Evolutionary conservation across 768 basidiomycete genomes (phyloP), one percentile per base, ranked within the genome.

Genomic region (Clathrus columnatus): DNA sequence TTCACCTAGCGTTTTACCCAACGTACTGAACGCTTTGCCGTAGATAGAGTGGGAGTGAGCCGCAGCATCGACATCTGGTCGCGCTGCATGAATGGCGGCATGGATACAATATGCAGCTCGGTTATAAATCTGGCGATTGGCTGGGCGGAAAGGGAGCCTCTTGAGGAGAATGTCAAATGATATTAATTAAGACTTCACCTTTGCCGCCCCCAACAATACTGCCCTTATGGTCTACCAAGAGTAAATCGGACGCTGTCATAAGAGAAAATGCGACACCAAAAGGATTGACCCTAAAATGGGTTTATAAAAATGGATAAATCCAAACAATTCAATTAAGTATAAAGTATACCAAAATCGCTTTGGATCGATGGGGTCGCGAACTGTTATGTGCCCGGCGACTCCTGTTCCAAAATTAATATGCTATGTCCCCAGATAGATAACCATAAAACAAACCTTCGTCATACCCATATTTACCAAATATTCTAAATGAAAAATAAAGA

Each of bases 401-500:
- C 54, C 54, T 55, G 32, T 16, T 26, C 20, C 30, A 7, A 50
- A 26, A 14, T 3, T 50, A 6, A 1, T 5, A 24, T 30, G 28
- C 21, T 14, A 45, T 53, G 17, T 21, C 4, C 23, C 8, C 42
- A 53, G 18, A 20, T 24, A 20, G 20, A 36, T 23, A 23, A 24
- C 11, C n/a, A 21, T 41, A 26, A 21, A 18, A n/a, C 23, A 28
- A 27, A 55, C 54, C 54, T 55, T 55, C 54, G 30, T 55, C 54
- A 32, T 47, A 48, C 20, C 44, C 54, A 28, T 55, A 55, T 48
- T 55, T 55, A 23, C 45, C 54, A 20, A 55, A 55, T 7, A 55
- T 55, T 24, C 73, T 0, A 69, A 66, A 7, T 69, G 75, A 46
- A 59, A 67, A 45, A 72, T 87, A 24, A n/a, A n/a, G 66, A 61